A percentile compares a stretch with the other conserved stretches of the same genome.
phyloP scores from a whole-genome alignment of 2,329 filamentous ascomycete genomes.

The Botrytis deweyae region DNA sequence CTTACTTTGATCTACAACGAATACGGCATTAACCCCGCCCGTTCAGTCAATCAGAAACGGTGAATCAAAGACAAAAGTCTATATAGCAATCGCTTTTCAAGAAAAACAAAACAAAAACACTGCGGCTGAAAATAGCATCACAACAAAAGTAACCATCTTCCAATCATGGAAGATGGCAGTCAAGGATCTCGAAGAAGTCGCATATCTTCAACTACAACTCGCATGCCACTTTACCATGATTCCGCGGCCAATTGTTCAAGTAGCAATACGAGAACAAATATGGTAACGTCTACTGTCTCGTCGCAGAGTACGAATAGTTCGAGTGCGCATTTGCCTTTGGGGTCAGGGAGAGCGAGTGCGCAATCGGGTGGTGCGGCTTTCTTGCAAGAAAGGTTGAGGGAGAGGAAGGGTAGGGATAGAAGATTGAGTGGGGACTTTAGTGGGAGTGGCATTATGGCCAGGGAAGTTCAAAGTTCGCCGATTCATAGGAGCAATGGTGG shows the following conservation, averaged over 20 bases:
- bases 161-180: slow-evolving; percentile 21
- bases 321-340: slow-evolving; percentile 23
- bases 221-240: slow-evolving; percentile 12
- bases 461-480: slow-evolving; percentile 38
- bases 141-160: slow-evolving; percentile 2
- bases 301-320: slow-evolving; percentile 25
- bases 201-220: slow-evolving; percentile 21
- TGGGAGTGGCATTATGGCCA: slow-evolving; percentile 21
- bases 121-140: not conserved
- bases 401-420: slow-evolving; percentile 38
- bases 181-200: slow-evolving; percentile 19
- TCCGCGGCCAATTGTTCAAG: slow-evolving; percentile 30
- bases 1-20: not conserved
- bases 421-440: slow-evolving; percentile 32
- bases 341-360: slow-evolving; percentile 23
- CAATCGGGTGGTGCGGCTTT: slow-evolving; percentile 31
- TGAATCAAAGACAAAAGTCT: not conserved
- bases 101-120: not conserved
- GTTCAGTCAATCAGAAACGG: not conserved
- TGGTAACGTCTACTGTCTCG: slow-evolving; percentile 27
- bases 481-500: slow-evolving; percentile 23
- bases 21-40: not conserved
- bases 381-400: slow-evolving; percentile 39
- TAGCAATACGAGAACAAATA: slow-evolving; percentile 30
- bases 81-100: not conserved